Percentiles rank a stretch among this genome's conserved stretches.
phyloP scores from a whole-genome alignment of 1,284 basidiomycete species.

The Laetiporus sulphureus region DNA sequence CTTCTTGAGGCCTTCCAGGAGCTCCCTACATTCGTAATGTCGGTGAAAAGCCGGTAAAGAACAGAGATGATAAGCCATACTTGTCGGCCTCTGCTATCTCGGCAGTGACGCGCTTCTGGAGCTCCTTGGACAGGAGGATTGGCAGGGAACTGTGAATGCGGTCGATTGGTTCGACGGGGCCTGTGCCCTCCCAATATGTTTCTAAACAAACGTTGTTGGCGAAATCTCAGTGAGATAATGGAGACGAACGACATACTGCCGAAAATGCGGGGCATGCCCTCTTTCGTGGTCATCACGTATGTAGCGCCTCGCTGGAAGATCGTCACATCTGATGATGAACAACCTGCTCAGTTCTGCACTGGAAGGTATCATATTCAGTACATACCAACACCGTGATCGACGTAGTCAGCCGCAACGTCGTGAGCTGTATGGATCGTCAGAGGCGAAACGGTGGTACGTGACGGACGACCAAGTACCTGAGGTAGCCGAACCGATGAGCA shows the following conservation, averaged over 20 bases:
- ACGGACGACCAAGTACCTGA: constrained; percentile 28
- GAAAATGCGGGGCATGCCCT: constrained; percentile 33
- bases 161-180: constrained; percentile 44
- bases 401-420: constrained; percentile 39
- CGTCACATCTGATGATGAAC: constrained; percentile 38
- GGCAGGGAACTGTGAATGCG: constrained; percentile 45
- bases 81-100: constrained; percentile 49
- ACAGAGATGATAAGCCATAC: constrained; percentile 12
- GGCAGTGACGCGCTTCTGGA: constrained; percentile 38
- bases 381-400: constrained; percentile 36
- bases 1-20: constrained; percentile 46
- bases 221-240: background rate
- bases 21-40: constrained; percentile 28
- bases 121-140: constrained; percentile 34
- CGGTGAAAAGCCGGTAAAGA: background rate
- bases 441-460: background rate
- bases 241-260: constrained; percentile 29
- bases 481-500: constrained; percentile 42
- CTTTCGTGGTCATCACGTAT: constrained; percentile 50
- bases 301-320: constrained; percentile 60
- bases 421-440: constrained; percentile 19
- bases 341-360: background rate
- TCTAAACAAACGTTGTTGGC: constrained; percentile 19
- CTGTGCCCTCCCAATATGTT: constrained; percentile 46
- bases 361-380: background rate